Evolutionary conservation across 768 basidiomycete genomes (phyloP).

Genomic region (Boletus rubroflammeus): DNA sequence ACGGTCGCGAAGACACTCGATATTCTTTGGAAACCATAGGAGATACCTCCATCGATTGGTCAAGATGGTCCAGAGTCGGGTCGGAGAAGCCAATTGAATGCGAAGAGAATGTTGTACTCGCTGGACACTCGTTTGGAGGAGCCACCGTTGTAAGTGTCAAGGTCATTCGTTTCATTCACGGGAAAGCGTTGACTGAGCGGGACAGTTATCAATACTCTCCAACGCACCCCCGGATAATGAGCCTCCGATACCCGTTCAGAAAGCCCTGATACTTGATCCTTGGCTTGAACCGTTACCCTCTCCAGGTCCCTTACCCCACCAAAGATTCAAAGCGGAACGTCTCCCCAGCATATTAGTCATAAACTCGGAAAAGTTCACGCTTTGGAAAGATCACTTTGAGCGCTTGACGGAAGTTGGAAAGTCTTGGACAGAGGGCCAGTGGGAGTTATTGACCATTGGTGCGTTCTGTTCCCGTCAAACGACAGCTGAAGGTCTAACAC

Average conservation of each 20-base stretch:
- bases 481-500: background rate
- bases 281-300: conserved; percentile 76
- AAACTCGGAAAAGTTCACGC: conserved; percentile 73
- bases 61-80: conserved; percentile 39
- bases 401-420: conserved; percentile 51
- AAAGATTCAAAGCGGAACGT: conserved; percentile 1
- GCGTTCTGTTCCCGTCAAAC: conserved; percentile 8
- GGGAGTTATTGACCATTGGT: conserved; percentile 50
- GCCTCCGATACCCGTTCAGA: conserved; percentile 47
- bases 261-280: conserved; percentile 70
- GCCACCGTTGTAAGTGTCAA: conserved; percentile 44
- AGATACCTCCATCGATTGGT: conserved; percentile 32
- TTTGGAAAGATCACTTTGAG: conserved; percentile 74
- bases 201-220: conserved; percentile 56
- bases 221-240: conserved; percentile 41
- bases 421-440: conserved; percentile 49
- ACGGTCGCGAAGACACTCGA: conserved; percentile 20
- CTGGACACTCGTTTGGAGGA: conserved; percentile 58
- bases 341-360: conserved; percentile 56
- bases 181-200: background rate
- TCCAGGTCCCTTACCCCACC: conserved; percentile 43
- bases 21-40: conserved; percentile 39
- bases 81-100: conserved; percentile 30
- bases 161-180: background rate
- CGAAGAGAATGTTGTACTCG: conserved; percentile 36